Evolutionary conservation across 805 yeast genomes (phyloP).

Genomic region (Peterozyma xylosa): DNA sequence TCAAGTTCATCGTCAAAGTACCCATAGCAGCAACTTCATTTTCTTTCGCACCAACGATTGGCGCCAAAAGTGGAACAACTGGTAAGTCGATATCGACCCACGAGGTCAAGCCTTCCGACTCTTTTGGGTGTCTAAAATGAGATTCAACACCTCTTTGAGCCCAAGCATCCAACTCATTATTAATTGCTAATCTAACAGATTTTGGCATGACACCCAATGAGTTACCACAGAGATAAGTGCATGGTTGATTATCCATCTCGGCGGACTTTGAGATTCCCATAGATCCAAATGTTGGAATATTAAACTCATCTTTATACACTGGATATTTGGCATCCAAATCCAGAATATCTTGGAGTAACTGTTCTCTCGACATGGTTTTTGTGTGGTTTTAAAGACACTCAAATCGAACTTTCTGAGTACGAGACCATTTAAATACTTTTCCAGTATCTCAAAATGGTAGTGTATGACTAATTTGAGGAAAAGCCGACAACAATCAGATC

Average conservation of each 20-base stretch:
- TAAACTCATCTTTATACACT: slow-evolving; percentile 38
- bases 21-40: slow-evolving; percentile 88
- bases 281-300: slow-evolving; percentile 58
- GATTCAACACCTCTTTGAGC: slow-evolving; percentile 71
- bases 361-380: no score
- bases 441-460: no score
- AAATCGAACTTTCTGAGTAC: no score
- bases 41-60: slow-evolving; percentile 66
- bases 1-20: slow-evolving; percentile 75
- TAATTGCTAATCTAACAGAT: slow-evolving; percentile 46
- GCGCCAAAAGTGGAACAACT: slow-evolving; percentile 57
- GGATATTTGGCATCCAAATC: slow-evolving; percentile 32
- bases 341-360: not conserved
- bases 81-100: slow-evolving; percentile 89
- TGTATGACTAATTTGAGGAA: no score
- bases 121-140: slow-evolving; percentile 65
- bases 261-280: slow-evolving; percentile 34
- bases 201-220: slow-evolving; percentile 90
- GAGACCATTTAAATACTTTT: no score
- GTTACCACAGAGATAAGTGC: slow-evolving; percentile 78
- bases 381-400: no score
- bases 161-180: slow-evolving; percentile 79
- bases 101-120: slow-evolving; percentile 35
- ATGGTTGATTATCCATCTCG: slow-evolving; percentile 17
- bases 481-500: no score